Percentiles rank a stretch among this genome's conserved stretches.
Conservation (phyloP, 2,329 filamentous ascomycete species). For the Gremmenia infestans region DNA sequence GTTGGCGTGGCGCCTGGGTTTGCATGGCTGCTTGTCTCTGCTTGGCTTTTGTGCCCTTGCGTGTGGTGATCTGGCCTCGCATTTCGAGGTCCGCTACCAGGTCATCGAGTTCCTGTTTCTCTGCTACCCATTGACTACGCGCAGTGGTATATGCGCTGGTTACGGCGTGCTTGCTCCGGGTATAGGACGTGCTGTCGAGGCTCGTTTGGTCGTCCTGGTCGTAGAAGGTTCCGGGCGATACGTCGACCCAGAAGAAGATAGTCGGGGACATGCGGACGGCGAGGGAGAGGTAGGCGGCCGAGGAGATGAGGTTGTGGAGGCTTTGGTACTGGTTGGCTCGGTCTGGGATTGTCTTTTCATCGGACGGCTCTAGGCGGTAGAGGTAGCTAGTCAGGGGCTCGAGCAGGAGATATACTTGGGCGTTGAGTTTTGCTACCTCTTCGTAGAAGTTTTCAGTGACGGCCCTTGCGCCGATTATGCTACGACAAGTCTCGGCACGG, state of each 20-base stretch:
- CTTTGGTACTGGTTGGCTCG: conserved; percentile 19
- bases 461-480: conserved; percentile 13
- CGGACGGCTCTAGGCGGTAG: conserved; percentile 6
- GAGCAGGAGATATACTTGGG: conserved; percentile 40
- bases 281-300: conserved; percentile 23
- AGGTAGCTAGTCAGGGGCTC: conserved; percentile 22
- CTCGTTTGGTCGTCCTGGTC: conserved; percentile 14
- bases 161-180: conserved; percentile 9
- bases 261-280: conserved; percentile 20
- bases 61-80: not conserved
- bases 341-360: conserved; percentile 1
- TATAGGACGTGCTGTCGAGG: conserved; percentile 10
- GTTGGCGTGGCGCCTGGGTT: not conserved
- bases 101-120: not conserved
- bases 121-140: not conserved
- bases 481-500: conserved; percentile 16
- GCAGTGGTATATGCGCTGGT: not conserved
- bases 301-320: conserved; percentile 25
- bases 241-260: conserved; percentile 21
- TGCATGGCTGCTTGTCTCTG: not conserved
- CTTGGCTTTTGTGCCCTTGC: not conserved
- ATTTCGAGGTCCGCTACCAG: not conserved
- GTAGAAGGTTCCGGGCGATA: conserved; percentile 15
- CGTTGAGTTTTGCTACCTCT: conserved; percentile 45
- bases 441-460: conserved; percentile 33